A percentile compares a stretch with the other conserved stretches of the same genome.
Evolutionary conservation across 306 rosid species (phyloP).

Genomic region (Cucurbita argyrosperma): DNA sequence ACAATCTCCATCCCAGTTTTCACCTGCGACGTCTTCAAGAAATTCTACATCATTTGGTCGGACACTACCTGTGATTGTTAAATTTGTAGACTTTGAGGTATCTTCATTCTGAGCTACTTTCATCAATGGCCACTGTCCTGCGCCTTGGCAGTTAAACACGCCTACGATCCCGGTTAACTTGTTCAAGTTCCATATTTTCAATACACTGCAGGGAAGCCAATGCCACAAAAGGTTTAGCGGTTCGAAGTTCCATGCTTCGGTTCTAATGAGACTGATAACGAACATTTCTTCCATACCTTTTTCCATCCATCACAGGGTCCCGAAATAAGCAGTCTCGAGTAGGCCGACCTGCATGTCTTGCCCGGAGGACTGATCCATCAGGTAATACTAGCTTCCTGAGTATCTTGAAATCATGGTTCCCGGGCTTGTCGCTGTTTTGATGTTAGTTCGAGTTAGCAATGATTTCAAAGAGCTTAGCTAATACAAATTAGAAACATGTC

Average conservation of each 20-base stretch:
- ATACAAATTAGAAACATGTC: background rate
- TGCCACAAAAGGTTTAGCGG: background rate
- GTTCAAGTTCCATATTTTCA: slow-evolving; percentile 66
- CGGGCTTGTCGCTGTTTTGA: slow-evolving; percentile 47
- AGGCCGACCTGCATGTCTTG: slow-evolving; percentile 52
- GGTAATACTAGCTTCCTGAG: slow-evolving; percentile 48
- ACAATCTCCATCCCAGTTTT: slow-evolving; percentile 53
- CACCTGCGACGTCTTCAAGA: slow-evolving; percentile 45
- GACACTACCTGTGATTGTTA: slow-evolving; percentile 28
- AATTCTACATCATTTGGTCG: slow-evolving; percentile 42
- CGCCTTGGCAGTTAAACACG: slow-evolving; percentile 61
- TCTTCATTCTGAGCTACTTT: slow-evolving; percentile 13
- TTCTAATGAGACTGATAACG: background rate
- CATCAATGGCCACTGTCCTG: slow-evolving; percentile 54
- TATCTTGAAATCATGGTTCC: slow-evolving; percentile 50
- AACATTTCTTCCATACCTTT: slow-evolving; percentile 16
- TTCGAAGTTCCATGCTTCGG: background rate
- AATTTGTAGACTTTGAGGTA: background rate
- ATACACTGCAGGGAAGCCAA: slow-evolving; percentile 23
- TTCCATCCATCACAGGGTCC: slow-evolving; percentile 50
- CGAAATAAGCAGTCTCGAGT: slow-evolving; percentile 57
- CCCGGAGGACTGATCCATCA: slow-evolving; percentile 58
- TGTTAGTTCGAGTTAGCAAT: background rate
- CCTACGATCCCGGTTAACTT: slow-evolving; percentile 46
- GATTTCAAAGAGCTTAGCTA: background rate